These are phyloP conservation scores for Fonsecaea nubica DNA, from an alignment of 2,329 filamentous ascomycete genomes.

Conservation along the genomic window DNA sequence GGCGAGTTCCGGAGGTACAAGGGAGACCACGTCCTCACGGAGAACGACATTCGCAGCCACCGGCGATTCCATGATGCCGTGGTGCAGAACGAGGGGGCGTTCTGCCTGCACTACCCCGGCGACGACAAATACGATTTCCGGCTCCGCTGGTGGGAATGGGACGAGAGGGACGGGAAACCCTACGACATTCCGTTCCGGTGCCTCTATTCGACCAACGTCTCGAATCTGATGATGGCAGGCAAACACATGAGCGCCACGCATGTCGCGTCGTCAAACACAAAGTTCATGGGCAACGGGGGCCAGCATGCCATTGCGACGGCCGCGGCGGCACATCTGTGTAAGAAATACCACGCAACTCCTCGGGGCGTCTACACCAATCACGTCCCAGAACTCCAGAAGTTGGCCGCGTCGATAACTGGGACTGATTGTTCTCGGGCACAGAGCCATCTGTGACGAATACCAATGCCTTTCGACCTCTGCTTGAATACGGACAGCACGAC, in stretches of 20 bases:
- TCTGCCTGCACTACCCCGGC: slow-evolving; percentile 66
- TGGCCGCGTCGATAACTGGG: not conserved
- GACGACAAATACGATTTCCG: slow-evolving; percentile 17
- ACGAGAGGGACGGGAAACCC: slow-evolving; percentile 15
- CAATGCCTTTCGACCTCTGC: not conserved
- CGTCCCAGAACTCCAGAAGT: not conserved
- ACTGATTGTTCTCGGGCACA: not conserved
- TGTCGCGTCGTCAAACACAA: not conserved
- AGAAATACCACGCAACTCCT: not conserved
- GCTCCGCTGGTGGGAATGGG: slow-evolving; percentile 22
- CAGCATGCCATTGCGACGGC: slow-evolving; percentile 7
- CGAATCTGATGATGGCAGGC: slow-evolving; percentile 22
- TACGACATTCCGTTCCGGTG: slow-evolving; percentile 20
- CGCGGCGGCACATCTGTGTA: slow-evolving; percentile 4
- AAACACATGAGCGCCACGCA: slow-evolving; percentile 16
- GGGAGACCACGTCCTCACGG: slow-evolving; percentile 18
- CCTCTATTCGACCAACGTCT: slow-evolving; percentile 15
- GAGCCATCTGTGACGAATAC: not conserved
- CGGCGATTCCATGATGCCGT: slow-evolving; percentile 64
- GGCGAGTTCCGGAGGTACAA: slow-evolving; percentile 23
- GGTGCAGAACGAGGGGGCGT: slow-evolving; percentile 92
- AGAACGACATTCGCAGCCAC: slow-evolving; percentile 18
- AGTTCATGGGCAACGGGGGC: slow-evolving; percentile 5
- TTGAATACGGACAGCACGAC: no score
- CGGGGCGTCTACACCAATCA: slow-evolving; percentile 1